Percentiles rank a stretch among this genome's conserved stretches.
These are phyloP conservation scores for Colletotrichum sp. DNA, from an alignment of 2,329 filamentous ascomycete genomes.

Conservation along the genomic window DNA sequence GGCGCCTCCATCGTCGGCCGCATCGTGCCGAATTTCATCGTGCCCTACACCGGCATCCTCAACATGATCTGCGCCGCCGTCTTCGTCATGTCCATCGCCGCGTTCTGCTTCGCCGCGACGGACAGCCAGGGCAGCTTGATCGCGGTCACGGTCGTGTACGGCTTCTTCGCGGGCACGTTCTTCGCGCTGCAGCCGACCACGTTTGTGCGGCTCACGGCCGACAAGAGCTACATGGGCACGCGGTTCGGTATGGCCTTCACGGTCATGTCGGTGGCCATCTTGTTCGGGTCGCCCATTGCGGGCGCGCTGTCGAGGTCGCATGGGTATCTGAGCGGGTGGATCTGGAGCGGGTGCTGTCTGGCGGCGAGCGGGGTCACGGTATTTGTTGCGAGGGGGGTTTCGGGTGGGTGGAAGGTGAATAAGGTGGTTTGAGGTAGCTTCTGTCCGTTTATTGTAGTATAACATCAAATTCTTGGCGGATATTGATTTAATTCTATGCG, in stretches of 20 bases:
- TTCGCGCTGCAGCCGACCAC: slow-evolving; percentile 42
- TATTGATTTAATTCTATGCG: not conserved
- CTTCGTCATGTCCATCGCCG: slow-evolving; percentile 24
- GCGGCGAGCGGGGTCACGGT: not conserved
- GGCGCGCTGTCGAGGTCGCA: slow-evolving; percentile 28
- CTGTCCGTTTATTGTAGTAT: not conserved
- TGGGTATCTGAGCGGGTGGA: slow-evolving; percentile 18
- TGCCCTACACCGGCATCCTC: slow-evolving; percentile 36
- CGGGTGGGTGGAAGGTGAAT: slow-evolving; percentile 9
- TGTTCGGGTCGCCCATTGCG: slow-evolving; percentile 35
- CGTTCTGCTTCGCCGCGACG: slow-evolving; percentile 3
- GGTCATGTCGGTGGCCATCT: slow-evolving; percentile 30
- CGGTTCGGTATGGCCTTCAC: slow-evolving; percentile 43
- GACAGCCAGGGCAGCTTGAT: slow-evolving; percentile 15
- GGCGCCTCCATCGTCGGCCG: slow-evolving; percentile 50
- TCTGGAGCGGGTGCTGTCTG: slow-evolving; percentile 17
- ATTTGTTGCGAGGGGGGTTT: not conserved
- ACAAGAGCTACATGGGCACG: slow-evolving; percentile 39
- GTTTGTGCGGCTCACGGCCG: slow-evolving; percentile 34
- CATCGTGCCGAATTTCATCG: slow-evolving; percentile 42
- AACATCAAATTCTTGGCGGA: not conserved
- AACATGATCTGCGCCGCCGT: slow-evolving; percentile 28
- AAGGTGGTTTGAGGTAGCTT: not conserved
- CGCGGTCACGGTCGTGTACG: slow-evolving; percentile 19
- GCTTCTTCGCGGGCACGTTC: slow-evolving; percentile 34